These are phyloP conservation scores for Takakia lepidozioides DNA, from an alignment of 225 moss, liverwort and hornwort genomes.

Conservation along the genomic window DNA sequence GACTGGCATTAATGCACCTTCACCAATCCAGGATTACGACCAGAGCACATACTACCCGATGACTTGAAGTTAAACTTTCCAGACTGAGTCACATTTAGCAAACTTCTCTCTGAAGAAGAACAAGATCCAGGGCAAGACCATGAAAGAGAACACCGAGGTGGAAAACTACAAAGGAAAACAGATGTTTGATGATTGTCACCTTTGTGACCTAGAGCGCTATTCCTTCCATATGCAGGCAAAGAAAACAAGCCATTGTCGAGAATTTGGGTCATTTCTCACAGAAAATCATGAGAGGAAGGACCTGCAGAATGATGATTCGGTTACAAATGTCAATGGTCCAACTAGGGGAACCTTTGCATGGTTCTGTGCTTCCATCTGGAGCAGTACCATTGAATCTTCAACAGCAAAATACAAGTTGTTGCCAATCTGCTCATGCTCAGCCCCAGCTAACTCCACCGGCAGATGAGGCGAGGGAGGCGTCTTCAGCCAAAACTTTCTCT, in stretches of 20 bases:
- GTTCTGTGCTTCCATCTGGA: constrained; percentile 42
- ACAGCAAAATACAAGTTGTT: constrained; percentile 70
- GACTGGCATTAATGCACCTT: no score
- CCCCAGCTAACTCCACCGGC: constrained; percentile 34
- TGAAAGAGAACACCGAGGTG: no score
- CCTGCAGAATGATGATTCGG: constrained; percentile 79
- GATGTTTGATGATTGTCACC: no score
- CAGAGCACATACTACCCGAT: no score
- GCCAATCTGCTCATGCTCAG: constrained; percentile 68
- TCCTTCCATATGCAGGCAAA: no score
- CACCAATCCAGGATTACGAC: no score
- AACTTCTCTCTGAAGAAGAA: no score
- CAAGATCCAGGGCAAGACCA: no score
- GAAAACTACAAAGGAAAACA: no score
- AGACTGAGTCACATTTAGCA: no score
- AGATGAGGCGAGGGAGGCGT: constrained; percentile 55
- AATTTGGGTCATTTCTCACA: not conserved
- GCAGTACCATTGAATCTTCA: constrained; percentile 51
- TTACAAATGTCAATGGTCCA: constrained; percentile 62
- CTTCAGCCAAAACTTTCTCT: constrained; percentile 62
- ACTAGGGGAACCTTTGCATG: constrained; percentile 45
- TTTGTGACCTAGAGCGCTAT: no score
- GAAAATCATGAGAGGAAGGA: constrained; percentile 1
- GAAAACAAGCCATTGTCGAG: constrained; percentile 3
- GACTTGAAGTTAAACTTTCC: no score